phyloP scores from a whole-genome alignment of 345 rosid genomes.

The Punica granatum region DNA sequence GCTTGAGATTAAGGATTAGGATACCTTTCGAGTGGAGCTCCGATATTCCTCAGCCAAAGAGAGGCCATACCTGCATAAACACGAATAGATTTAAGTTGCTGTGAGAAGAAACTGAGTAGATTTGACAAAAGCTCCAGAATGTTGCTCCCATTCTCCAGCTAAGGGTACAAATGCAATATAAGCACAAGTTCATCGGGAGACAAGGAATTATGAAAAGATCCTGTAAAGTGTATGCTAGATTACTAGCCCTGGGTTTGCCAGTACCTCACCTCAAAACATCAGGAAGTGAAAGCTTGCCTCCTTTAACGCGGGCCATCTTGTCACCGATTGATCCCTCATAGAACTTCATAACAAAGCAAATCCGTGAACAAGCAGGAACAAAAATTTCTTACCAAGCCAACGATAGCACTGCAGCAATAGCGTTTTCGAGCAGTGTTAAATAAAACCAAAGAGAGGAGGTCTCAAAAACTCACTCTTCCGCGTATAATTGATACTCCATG shows the following conservation, averaged over 20 bases:
- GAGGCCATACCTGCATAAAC: constrained; percentile 56
- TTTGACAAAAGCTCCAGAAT: background rate
- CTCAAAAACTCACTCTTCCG: constrained; percentile 53
- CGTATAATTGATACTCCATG: constrained; percentile 64
- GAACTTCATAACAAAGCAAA: constrained; percentile 74
- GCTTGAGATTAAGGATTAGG: constrained; percentile 74
- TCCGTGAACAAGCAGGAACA: constrained; percentile 20
- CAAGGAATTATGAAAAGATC: background rate
- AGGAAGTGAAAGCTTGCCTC: constrained; percentile 63
- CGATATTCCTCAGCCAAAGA: constrained; percentile 52
- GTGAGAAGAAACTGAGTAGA: background rate
- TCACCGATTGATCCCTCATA: constrained; percentile 89
- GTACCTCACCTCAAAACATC: constrained; percentile 54
- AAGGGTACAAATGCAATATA: background rate
- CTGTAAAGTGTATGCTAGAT: background rate
- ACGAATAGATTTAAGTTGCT: background rate
- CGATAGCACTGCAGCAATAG: background rate
- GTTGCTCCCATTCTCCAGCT: background rate
- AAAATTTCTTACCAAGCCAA: background rate
- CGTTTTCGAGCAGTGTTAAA: background rate
- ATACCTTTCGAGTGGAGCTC: constrained; percentile 63
- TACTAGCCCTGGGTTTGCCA: background rate
- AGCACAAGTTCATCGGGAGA: background rate
- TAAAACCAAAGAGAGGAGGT: background rate
- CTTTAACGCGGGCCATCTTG: constrained; percentile 69